Percentiles rank a stretch among this genome's conserved stretches.
phyloP scores from a whole-genome alignment of 139 green algal genomes.

The Micractinium conductrix region DNA sequence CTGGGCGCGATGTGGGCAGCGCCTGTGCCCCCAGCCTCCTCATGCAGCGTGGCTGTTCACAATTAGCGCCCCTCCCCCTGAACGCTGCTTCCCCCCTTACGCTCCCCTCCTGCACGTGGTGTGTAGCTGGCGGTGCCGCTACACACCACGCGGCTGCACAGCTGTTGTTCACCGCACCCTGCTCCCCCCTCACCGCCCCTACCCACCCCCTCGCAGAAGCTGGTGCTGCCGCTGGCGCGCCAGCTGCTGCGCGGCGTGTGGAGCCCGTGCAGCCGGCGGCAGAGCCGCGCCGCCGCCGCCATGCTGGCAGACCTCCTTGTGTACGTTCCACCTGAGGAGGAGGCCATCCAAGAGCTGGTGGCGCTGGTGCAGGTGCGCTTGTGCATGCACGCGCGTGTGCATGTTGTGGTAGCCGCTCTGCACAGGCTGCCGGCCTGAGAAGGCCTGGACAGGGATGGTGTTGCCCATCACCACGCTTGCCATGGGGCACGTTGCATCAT shows the following conservation, averaged over 20 bases:
- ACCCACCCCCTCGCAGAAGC: constrained; percentile 14
- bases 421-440: too few relatives aligned
- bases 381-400: too few relatives aligned
- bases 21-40: too few relatives aligned
- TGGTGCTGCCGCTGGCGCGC: constrained; percentile 82
- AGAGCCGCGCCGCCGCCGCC: constrained; percentile 55
- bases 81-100: neutral
- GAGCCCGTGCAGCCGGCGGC: constrained; percentile 64
- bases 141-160: too few relatives aligned
- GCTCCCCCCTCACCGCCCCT: neutral
- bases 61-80: neutral
- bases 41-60: too few relatives aligned
- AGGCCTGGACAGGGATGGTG: too few relatives aligned
- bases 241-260: constrained; percentile 61
- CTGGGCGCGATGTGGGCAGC: too few relatives aligned
- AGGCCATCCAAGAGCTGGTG: constrained; percentile 22
- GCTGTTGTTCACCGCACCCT: neutral
- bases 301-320: constrained; percentile 75
- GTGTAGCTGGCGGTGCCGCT: too few relatives aligned
- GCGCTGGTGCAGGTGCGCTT: too few relatives aligned
- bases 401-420: too few relatives aligned
- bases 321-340: constrained; percentile 64
- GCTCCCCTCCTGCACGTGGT: neutral
- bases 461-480: too few relatives aligned
- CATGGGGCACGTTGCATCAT: too few relatives aligned